Evolutionary conservation across 768 basidiomycete species (phyloP).

Genomic region (Lactarius deliciosus): DNA sequence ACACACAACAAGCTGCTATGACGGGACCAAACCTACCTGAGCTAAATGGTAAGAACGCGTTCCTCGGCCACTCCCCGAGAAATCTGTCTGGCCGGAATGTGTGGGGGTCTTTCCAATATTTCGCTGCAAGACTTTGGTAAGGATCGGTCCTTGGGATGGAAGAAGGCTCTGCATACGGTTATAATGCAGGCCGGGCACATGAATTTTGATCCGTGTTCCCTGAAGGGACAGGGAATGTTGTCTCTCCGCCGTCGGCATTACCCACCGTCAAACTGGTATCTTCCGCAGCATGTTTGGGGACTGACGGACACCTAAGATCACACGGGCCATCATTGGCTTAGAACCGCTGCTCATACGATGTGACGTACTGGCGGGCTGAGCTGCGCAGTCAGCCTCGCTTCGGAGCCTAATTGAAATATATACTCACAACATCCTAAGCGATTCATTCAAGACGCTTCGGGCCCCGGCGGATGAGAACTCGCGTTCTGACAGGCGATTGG

Average conservation of each 20-base stretch:
- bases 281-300: conserved; percentile 49
- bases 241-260: conserved; percentile 41
- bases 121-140: conserved; percentile 38
- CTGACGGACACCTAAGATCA: conserved; percentile 41
- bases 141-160: neutral
- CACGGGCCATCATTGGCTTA: neutral
- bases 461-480: neutral
- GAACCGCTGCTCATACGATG: neutral
- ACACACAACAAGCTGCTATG: neutral
- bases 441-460: conserved; percentile 52
- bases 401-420: neutral
- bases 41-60: conserved; percentile 39
- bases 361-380: conserved; percentile 18
- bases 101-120: conserved; percentile 55
- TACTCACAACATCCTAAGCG: conserved; percentile 43
- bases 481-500: neutral
- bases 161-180: conserved; percentile 41
- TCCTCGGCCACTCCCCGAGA: conserved; percentile 35
- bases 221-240: conserved; percentile 44
- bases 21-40: conserved; percentile 20
- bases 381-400: neutral
- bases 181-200: conserved; percentile 47
- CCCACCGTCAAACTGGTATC: conserved; percentile 44
- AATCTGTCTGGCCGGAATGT: conserved; percentile 44
- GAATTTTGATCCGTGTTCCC: conserved; percentile 41